Percentiles rank a stretch among this genome's conserved stretches.
Conservation (phyloP, 805 yeast genomes). For the Metschnikowia dekortorum region DNA sequence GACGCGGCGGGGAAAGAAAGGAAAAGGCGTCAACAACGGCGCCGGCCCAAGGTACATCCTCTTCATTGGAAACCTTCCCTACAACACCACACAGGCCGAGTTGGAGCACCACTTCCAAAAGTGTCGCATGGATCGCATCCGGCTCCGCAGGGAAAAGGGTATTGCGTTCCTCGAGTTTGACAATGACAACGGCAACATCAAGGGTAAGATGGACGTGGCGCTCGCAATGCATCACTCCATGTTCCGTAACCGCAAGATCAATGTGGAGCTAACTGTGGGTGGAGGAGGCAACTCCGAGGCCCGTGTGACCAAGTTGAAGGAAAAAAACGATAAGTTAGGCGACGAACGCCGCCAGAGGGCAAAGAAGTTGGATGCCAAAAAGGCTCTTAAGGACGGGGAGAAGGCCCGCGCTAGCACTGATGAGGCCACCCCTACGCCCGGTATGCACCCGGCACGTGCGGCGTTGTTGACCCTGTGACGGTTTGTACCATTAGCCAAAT, state of each 20-base stretch:
- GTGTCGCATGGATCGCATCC: conserved; percentile 66
- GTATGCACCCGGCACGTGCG: conserved; percentile 68
- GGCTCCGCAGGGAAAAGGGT: conserved; percentile 81
- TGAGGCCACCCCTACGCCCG: conserved; percentile 1
- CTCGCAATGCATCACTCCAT: conserved; percentile 75
- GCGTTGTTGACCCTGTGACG: conserved; percentile 32
- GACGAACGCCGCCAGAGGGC: conserved; percentile 65
- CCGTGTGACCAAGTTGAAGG: conserved; percentile 60
- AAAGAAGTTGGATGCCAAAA: conserved; percentile 41
- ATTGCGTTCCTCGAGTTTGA: conserved; percentile 88
- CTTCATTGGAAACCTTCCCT: conserved; percentile 90
- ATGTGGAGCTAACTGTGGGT: conserved; percentile 95
- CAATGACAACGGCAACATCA: conserved; percentile 55
- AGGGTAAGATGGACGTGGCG: conserved; percentile 78
- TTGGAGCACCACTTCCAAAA: conserved; percentile 68
- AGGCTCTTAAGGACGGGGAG: conserved; percentile 23
- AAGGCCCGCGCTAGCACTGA: conserved; percentile 15
- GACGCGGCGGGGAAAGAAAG: conserved; percentile 75
- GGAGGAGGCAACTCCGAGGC: conserved; percentile 89
- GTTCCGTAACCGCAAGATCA: conserved; percentile 70
- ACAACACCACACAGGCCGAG: conserved; percentile 57
- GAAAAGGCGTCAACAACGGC: conserved; percentile 48
- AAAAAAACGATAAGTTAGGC: conserved; percentile 71
- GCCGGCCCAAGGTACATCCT: conserved; percentile 67
- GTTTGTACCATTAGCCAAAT: no score